A percentile compares a stretch with the other conserved stretches of the same genome.
These are phyloP conservation scores for Saturnispora halmiae DNA, from an alignment of 805 yeast species.

Conservation along the genomic window DNA sequence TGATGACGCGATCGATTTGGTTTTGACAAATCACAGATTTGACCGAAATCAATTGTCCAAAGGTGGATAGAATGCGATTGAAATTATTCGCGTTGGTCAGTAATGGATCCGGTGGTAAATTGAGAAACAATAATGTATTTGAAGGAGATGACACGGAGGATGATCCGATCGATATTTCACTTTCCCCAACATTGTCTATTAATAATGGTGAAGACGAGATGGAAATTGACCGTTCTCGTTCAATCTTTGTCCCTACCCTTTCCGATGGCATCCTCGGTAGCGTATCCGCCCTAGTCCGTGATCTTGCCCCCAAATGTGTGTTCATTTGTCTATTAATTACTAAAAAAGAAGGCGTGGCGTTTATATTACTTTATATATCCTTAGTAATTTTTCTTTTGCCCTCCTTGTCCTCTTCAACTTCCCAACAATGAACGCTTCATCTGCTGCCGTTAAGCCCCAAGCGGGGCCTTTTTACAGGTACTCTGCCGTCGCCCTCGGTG, in stretches of 20 bases:
- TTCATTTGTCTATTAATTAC: neutral
- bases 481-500: constrained; percentile 64
- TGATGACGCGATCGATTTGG: constrained; percentile 34
- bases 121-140: constrained; percentile 66
- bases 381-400: neutral
- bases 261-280: constrained; percentile 40
- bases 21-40: constrained; percentile 41
- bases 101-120: constrained; percentile 47
- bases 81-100: constrained; percentile 46
- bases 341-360: neutral
- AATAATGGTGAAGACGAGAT: constrained; percentile 19
- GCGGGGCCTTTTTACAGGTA: constrained; percentile 48
- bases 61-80: constrained; percentile 42
- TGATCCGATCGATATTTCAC: constrained; percentile 53
- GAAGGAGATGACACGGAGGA: constrained; percentile 73
- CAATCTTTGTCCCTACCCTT: constrained; percentile 1
- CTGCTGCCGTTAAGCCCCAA: constrained; percentile 37
- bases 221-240: neutral
- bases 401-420: neutral
- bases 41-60: constrained; percentile 54
- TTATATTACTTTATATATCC: neutral
- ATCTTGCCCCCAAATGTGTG: constrained; percentile 29
- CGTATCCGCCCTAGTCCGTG: constrained; percentile 72
- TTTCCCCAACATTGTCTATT: constrained; percentile 53
- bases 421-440: neutral